These are phyloP conservation scores for Lomentospora prolificans DNA, from an alignment of 2,329 filamentous ascomycete species.

Conservation along the genomic window DNA sequence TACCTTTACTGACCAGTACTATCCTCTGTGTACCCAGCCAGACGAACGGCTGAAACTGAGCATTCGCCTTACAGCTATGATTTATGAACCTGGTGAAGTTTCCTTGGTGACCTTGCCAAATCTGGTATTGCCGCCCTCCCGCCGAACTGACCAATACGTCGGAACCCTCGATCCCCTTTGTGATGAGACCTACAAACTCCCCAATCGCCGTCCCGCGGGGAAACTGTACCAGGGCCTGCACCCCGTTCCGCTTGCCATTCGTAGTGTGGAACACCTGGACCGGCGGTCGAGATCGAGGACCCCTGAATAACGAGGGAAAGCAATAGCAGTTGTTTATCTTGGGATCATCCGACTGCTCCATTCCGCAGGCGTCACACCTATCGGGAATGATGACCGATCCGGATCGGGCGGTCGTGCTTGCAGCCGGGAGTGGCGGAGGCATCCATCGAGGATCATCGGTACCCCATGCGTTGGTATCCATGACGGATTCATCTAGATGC, in stretches of 20 bases:
- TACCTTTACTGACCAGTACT: conserved; percentile 44
- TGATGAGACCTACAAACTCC: conserved; percentile 41
- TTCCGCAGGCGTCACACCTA: conserved; percentile 32
- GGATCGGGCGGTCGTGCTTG: background rate
- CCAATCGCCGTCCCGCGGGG: conserved; percentile 42
- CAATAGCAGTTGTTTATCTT: conserved; percentile 39
- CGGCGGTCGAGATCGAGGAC: conserved; percentile 25
- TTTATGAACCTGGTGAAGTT: conserved; percentile 52
- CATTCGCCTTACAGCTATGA: conserved; percentile 47
- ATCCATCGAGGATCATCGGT: conserved; percentile 37
- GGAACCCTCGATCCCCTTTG: conserved; percentile 37
- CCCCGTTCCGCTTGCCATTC: conserved; percentile 44
- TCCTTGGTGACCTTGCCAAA: conserved; percentile 45
- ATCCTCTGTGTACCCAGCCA: conserved; percentile 46
- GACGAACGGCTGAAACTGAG: conserved; percentile 45
- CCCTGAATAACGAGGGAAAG: conserved; percentile 42
- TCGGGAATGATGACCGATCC: background rate
- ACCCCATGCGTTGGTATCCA: conserved; percentile 38
- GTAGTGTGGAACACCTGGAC: too few relatives aligned
- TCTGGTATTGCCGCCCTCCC: conserved; percentile 31
- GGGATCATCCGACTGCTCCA: conserved; percentile 39
- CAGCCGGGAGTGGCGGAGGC: conserved; percentile 17
- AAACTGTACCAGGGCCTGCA: conserved; percentile 35
- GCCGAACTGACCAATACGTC: conserved; percentile 45
- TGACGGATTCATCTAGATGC: conserved; percentile 37